phyloP scores from a whole-genome alignment of 306 rosid species.

The Cicer cuneatum region DNA sequence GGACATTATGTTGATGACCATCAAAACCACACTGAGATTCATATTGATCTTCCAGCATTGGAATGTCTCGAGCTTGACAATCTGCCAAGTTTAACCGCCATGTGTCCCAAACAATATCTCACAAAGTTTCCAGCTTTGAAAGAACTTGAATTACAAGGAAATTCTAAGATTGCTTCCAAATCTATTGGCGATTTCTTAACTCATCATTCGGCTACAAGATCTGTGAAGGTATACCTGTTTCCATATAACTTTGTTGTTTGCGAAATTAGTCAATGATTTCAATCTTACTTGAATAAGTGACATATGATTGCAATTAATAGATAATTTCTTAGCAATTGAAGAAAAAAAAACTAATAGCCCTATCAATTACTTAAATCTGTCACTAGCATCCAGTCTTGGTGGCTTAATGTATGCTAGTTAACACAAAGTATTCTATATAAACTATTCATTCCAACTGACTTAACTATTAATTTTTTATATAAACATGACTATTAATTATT shows the following conservation, averaged over 20 bases:
- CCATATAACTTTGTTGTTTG: not conserved
- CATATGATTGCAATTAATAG: too few relatives aligned
- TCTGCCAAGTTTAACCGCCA: not conserved
- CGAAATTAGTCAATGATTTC: not conserved
- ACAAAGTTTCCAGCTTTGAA: not conserved
- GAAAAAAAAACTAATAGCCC: too few relatives aligned
- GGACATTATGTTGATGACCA: not conserved
- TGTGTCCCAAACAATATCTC: not conserved
- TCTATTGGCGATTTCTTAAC: not conserved
- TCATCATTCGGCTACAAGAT: not conserved
- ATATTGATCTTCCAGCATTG: not conserved
- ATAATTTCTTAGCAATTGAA: too few relatives aligned
- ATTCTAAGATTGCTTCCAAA: not conserved
- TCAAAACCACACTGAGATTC: not conserved
- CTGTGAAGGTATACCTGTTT: not conserved
- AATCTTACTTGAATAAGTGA: too few relatives aligned
- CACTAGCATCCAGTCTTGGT: too few relatives aligned
- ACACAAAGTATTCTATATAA: too few relatives aligned
- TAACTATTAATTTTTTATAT: too few relatives aligned
- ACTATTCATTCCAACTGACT: too few relatives aligned
- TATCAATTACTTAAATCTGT: too few relatives aligned
- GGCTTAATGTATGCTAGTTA: too few relatives aligned
- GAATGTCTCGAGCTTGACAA: fast-evolving
- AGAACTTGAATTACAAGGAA: fast-evolving
- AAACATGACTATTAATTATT: not conserved